Evolutionary conservation across 176 grass and related monocot genomes (phyloP).

Genomic region (Carex littledalei): DNA sequence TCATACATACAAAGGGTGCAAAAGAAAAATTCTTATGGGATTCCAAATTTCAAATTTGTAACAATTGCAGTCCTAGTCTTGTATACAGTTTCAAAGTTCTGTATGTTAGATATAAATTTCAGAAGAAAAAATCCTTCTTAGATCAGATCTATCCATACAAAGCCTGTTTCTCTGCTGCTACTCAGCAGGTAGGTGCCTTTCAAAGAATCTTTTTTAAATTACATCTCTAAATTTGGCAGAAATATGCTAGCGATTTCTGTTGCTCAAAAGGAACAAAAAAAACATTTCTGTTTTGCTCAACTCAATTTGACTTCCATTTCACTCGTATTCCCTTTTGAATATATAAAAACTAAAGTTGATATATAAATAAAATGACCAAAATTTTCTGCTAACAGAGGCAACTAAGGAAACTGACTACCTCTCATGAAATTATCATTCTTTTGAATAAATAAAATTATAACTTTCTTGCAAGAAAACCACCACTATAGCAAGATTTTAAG

Average conservation of each 20-base stretch:
- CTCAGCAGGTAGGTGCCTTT: not conserved
- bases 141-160: not conserved
- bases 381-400: not conserved
- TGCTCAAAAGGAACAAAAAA: not conserved
- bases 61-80: not conserved
- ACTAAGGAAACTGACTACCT: not conserved
- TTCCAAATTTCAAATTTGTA: not conserved
- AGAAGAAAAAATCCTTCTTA: not conserved
- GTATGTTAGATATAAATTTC: not conserved
- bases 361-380: not conserved
- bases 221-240: not conserved
- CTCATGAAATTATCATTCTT: not conserved
- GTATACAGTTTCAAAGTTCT: not conserved
- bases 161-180: not conserved
- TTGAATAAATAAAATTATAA: not conserved
- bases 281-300: not conserved
- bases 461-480: not conserved
- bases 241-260: not conserved
- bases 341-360: not conserved
- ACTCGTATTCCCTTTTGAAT: not conserved
- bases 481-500: not conserved
- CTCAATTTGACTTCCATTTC: not conserved
- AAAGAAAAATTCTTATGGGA: not conserved
- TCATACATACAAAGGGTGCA: not conserved
- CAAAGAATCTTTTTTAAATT: not conserved